Percentiles rank a stretch among this genome's conserved stretches.
Evolutionary conservation across 2,329 filamentous ascomycete species (phyloP).

Genomic region (Albifimbria verrucaria): DNA sequence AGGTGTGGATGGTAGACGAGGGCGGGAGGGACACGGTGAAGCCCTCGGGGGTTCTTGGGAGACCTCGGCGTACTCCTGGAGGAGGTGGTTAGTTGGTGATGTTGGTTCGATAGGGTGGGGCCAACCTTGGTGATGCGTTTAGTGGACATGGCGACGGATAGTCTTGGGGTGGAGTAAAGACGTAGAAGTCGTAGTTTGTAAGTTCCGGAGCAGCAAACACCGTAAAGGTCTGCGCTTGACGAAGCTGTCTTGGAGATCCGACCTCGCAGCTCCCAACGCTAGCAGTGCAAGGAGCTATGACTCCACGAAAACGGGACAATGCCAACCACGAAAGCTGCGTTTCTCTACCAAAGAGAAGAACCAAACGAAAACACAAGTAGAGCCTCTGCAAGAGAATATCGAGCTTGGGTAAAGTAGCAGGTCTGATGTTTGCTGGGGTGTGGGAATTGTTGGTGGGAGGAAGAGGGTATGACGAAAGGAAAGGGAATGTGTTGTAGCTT

Average conservation of each 20-base stretch:
- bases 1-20: slow-evolving; percentile 48
- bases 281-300: no score
- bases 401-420: no score
- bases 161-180: slow-evolving; percentile 4
- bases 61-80: slow-evolving; percentile 53
- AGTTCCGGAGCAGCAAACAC: neutral
- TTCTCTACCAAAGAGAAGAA: no score
- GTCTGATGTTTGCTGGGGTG: neutral
- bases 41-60: slow-evolving; percentile 42
- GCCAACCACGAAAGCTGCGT: no score
- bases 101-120: neutral
- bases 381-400: no score
- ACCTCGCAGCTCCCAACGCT: no score
- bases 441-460: neutral
- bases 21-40: slow-evolving; percentile 44
- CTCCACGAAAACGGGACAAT: no score
- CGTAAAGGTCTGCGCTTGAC: neutral
- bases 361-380: no score
- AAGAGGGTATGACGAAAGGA: neutral
- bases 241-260: no score
- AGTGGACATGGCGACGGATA: slow-evolving; percentile 31
- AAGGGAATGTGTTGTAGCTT: neutral
- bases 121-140: slow-evolving; percentile 44
- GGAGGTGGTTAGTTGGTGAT: slow-evolving; percentile 3
- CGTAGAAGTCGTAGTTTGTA: no score